Base-by-base conservation (phyloP, 148 eudicot species). In the Amaranthus palmeri region DNA sequence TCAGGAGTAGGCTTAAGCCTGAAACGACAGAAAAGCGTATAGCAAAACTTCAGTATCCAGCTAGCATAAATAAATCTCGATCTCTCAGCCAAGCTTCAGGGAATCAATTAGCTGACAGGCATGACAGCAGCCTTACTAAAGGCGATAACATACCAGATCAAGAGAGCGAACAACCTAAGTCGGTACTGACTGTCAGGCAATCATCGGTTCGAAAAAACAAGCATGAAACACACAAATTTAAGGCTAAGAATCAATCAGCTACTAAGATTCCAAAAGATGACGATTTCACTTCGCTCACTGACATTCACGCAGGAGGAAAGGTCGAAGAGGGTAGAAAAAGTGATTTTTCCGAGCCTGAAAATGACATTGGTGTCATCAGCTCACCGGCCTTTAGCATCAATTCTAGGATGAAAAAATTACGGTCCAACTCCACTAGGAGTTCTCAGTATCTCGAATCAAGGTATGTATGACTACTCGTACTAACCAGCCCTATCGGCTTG, bases 381-480 rank as follows among this genome's bases (percentile, higher is more conserved):
- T 82, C 84, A 64, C 82, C 82, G 13, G 60, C 73, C 8, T 43
- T 41, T 69, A 64, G 64, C 71, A 80, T 67, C 71, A 80, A 76
- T 59, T 63, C 77, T 59, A 81, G 65, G 75, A 48, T 78, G 66
- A 89, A 79, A 78, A 84, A 80, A 71, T 77, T 75, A 45, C 86
- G 71, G n/a, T 76, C 81, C 52, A 82, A 79, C 80, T 78, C 81
- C 55, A 64, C 86, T 10, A 85, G 84, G 75, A 84, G 72, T 76
- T 89, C 95, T 42, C 95, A 93, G 80, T 83, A 71, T 68, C 80
- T 83, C 25, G 98, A 91, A 67, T 81, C 86, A 76, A 90, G 98
- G 98, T 93, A 86, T 49, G 63, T 93, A 86, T 49, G 63, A 51
- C 53, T 68, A 41, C 15, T 46, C 3, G 47, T 67, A 51, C 63